Evolutionary conservation across 2,329 filamentous ascomycete species (phyloP), one percentile per base, ranked within the genome.

Genomic region (Chaetoscypha palmicola): DNA sequence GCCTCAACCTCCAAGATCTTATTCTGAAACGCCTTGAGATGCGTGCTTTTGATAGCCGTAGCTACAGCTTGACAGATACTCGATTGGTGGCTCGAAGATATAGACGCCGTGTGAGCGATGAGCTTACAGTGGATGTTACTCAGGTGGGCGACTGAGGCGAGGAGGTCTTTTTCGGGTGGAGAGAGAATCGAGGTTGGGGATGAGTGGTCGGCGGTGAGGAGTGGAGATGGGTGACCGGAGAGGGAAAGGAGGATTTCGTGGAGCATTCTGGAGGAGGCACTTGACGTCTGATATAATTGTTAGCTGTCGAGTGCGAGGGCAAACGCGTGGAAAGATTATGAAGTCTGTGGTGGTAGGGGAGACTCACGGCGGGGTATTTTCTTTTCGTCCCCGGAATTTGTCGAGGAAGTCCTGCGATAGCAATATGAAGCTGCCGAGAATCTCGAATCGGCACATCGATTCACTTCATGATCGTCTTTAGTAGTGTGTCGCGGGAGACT

Each of bases 211-310:
- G 66, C 60, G 63, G 77, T 76, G 69, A 96, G 85, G 62, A 97
- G 78, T 55, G 89, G 84, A 53, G 91, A 96, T 52, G 86, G 84
- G 68, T 97, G 87, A 55, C 92, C 91, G 59, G 90, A 94, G 66
- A 97, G 81, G 65, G 90, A 91, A 66, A 98, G 83, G 66, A 97
- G 81, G 70, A 98, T 88, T 74, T 98, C 92, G 77, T 97, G 92
- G 65, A 98, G 86, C 92, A 98, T 98, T n/a, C n/a, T n/a, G n/a
- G n/a, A n/a, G n/a, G n/a, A n/a, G n/a, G n/a, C n/a, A n/a, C n/a
- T n/a, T n/a, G n/a, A n/a, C n/a, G n/a, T n/a, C n/a, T n/a, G n/a
- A n/a, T n/a, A n/a, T n/a, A n/a, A n/a, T n/a, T n/a, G n/a, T n/a
- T n/a, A n/a, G n/a, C n/a, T n/a, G n/a, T n/a, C n/a, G n/a, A n/a